These are phyloP conservation scores for Aspergillus nomiae DNA, from an alignment of 2,329 filamentous ascomycete species.

Conservation along the genomic window DNA sequence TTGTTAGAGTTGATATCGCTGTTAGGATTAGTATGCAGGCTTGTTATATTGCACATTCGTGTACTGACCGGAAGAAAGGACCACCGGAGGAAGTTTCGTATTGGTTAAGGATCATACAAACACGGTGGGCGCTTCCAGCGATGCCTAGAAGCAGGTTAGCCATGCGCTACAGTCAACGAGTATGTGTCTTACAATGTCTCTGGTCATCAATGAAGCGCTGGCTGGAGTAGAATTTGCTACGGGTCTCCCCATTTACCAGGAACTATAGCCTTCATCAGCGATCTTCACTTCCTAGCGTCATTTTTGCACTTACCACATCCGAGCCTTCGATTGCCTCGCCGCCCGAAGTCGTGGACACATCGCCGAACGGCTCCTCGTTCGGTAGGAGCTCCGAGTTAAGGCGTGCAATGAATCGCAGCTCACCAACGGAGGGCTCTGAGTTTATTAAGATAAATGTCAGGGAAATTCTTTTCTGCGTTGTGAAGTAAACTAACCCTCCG, in stretches of 20 bases:
- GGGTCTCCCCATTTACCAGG: conserved; percentile 62
- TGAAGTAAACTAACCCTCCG: conserved; percentile 36
- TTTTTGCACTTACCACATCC: conserved; percentile 45
- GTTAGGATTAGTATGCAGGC: conserved; percentile 12
- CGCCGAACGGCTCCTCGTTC: conserved; percentile 56
- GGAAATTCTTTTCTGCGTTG: background rate
- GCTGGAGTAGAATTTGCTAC: conserved; percentile 71
- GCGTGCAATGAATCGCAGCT: conserved; percentile 66
- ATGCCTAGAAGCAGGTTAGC: conserved; percentile 22
- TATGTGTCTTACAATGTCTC: conserved; percentile 53
- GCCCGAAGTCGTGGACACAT: conserved; percentile 58
- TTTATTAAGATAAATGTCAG: background rate
- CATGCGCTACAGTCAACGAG: too few species aligned
- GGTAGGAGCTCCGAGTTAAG: conserved; percentile 56
- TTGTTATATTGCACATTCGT: background rate
- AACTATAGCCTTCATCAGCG: conserved; percentile 38
- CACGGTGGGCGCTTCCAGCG: conserved; percentile 50
- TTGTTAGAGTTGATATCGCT: conserved; percentile 68
- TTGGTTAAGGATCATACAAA: conserved; percentile 60
- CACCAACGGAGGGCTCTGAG: conserved; percentile 56
- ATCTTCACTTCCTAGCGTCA: background rate
- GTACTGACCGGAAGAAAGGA: conserved; percentile 59
- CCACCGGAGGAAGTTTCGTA: conserved; percentile 67
- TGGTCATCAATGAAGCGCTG: conserved; percentile 70
- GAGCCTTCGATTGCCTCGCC: conserved; percentile 60